phyloP scores from a whole-genome alignment of 495 filamentous ascomycete species.

The Podospora pseudopauciseta region DNA sequence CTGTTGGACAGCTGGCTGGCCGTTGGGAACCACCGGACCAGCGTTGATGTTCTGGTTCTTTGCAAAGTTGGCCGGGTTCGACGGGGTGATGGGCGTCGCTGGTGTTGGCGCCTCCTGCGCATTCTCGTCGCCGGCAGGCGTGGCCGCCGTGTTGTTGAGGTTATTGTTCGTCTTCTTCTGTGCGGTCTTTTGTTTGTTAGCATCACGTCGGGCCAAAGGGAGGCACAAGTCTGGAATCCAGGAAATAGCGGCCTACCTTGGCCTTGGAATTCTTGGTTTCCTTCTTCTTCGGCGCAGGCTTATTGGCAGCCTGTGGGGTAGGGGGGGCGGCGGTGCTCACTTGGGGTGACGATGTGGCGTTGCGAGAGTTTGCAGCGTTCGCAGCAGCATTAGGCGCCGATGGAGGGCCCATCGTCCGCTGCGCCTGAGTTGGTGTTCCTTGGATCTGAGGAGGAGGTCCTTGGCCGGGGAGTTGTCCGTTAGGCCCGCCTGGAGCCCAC shows the following conservation, averaged over 20 bases:
- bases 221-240: conserved; percentile 20
- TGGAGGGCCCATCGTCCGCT: conserved; percentile 85
- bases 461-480: conserved; percentile 63
- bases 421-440: conserved; percentile 63
- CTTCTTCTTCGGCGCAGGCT: conserved; percentile 84
- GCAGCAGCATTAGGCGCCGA: conserved; percentile 62
- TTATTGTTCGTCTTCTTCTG: conserved; percentile 68
- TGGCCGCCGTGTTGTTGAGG: conserved; percentile 57
- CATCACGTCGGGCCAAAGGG: neutral
- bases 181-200: conserved; percentile 50
- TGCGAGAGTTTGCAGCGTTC: conserved; percentile 48
- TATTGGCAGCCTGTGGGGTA: conserved; percentile 75
- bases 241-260: conserved; percentile 64
- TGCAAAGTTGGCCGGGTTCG: conserved; percentile 62
- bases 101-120: conserved; percentile 74
- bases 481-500: conserved; percentile 61
- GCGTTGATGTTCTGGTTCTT: conserved; percentile 51
- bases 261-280: conserved; percentile 60
- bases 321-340: conserved; percentile 72
- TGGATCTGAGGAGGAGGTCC: conserved; percentile 55
- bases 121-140: conserved; percentile 69
- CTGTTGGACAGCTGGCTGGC: conserved; percentile 42
- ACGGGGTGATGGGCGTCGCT: conserved; percentile 82
- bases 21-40: conserved; percentile 44
- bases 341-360: conserved; percentile 77